phyloP scores from a whole-genome alignment of 768 basidiomycete genomes.

The Mycena latifolia region DNA sequence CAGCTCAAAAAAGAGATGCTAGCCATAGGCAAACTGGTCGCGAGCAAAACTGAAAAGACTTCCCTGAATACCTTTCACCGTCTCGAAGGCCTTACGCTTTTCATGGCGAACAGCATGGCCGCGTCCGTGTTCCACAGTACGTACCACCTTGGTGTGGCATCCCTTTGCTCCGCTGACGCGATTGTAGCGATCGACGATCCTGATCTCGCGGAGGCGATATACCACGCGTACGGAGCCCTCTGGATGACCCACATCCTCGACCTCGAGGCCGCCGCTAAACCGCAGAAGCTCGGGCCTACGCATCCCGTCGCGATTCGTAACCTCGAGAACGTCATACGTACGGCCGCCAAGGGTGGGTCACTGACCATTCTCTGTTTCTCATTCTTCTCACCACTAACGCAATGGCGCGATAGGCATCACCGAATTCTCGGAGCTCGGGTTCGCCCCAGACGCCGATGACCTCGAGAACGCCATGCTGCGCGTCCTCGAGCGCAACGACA shows the following conservation, averaged over 20 bases:
- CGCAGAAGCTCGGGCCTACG: slow-evolving; percentile 26
- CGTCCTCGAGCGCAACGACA: slow-evolving; percentile 30
- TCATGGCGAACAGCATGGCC: slow-evolving; percentile 27
- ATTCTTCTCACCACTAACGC: not conserved
- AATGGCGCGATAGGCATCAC: slow-evolving; percentile 3
- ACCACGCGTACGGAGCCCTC: slow-evolving; percentile 27
- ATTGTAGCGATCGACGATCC: slow-evolving; percentile 27
- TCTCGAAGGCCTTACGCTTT: slow-evolving; percentile 21
- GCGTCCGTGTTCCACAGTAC: slow-evolving; percentile 24
- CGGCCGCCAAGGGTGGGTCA: slow-evolving; percentile 19
- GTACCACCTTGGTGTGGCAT: not conserved
- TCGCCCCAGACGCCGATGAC: slow-evolving; percentile 11
- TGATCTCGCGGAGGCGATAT: slow-evolving; percentile 26
- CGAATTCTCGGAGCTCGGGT: slow-evolving; percentile 16
- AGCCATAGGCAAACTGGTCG: slow-evolving; percentile 19
- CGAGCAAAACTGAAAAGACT: slow-evolving; percentile 21
- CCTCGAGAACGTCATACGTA: slow-evolving; percentile 31
- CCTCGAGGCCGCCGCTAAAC: slow-evolving; percentile 26
- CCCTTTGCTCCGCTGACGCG: not conserved
- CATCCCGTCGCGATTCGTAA: slow-evolving; percentile 26
- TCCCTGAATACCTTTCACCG: slow-evolving; percentile 23
- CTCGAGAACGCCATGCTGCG: slow-evolving; percentile 27
- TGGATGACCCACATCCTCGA: slow-evolving; percentile 33
- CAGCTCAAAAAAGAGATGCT: slow-evolving; percentile 33
- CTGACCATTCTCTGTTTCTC: not conserved